Conservation (phyloP, 2,329 filamentous ascomycete species). For the Emmonsiellopsis sp. region DNA sequence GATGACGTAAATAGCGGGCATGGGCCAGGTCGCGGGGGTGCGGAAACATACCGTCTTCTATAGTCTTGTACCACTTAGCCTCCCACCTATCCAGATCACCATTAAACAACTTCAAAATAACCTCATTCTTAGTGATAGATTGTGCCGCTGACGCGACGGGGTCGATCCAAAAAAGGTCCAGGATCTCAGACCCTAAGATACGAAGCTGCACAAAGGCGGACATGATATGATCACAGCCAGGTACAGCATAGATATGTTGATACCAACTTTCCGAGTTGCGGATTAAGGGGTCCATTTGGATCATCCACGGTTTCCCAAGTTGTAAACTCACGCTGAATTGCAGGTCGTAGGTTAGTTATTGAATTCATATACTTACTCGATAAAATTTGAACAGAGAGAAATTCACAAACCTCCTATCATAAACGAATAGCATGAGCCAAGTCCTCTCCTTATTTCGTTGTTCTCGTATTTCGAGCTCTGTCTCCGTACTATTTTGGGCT, state of each 20-base stretch:
- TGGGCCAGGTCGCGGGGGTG: not conserved
- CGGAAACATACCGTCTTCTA: constrained; percentile 10
- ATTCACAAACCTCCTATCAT: constrained; percentile 28
- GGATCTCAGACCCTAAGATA: constrained; percentile 26
- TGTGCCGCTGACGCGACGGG: constrained; percentile 8
- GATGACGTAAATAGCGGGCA: too few species aligned
- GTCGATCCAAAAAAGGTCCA: constrained; percentile 17
- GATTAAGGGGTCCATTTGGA: constrained; percentile 29
- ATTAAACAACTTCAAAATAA: constrained; percentile 12
- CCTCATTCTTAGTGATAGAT: constrained; percentile 11
- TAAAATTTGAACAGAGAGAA: not conserved
- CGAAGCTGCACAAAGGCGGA: constrained; percentile 30
- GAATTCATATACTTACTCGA: not conserved
- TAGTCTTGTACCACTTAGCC: constrained; percentile 11
- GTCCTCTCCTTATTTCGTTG: constrained; percentile 27
- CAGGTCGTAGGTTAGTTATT: not conserved
- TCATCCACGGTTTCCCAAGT: constrained; percentile 35
- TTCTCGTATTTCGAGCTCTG: constrained; percentile 16
- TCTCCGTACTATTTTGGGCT: not conserved
- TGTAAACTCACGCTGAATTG: constrained; percentile 30
- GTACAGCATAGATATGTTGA: constrained; percentile 17
- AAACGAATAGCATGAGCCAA: constrained; percentile 32
- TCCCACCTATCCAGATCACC: constrained; percentile 13
- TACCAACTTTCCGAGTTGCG: constrained; percentile 29
- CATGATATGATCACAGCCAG: constrained; percentile 25